phyloP scores from a whole-genome alignment of 805 yeast species.

The Nakazawaea laoshanensis region DNA sequence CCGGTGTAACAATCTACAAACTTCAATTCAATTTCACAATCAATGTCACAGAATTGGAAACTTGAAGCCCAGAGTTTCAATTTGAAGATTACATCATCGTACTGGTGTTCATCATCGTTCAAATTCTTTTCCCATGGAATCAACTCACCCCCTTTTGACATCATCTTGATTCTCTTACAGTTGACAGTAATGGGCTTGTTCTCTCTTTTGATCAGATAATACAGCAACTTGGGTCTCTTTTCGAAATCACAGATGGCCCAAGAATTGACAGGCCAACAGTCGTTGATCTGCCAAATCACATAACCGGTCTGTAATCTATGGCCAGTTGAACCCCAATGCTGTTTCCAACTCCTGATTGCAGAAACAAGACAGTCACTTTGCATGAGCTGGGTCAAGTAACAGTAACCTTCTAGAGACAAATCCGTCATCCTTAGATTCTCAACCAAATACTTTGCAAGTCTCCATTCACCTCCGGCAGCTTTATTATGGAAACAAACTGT shows the following conservation, averaged over 20 bases:
- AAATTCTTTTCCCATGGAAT: constrained; percentile 10
- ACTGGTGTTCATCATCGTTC: constrained; percentile 19
- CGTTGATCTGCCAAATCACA: constrained; percentile 46
- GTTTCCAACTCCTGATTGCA: constrained; percentile 38
- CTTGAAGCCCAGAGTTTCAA: constrained; percentile 36
- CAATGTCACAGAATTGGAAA: no score
- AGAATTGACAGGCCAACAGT: constrained; percentile 45
- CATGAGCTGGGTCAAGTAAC: constrained; percentile 44
- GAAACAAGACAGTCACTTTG: constrained; percentile 40
- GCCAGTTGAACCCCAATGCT: constrained; percentile 30
- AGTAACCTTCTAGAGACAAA: constrained; percentile 28
- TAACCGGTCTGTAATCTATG: constrained; percentile 35
- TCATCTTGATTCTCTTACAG: constrained; percentile 19
- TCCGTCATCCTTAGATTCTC: constrained; percentile 29
- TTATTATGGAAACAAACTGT: constrained; percentile 39
- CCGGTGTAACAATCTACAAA: neutral
- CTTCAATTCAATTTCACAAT: constrained; percentile 6
- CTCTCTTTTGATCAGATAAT: constrained; percentile 38
- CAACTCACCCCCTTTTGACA: constrained; percentile 9
- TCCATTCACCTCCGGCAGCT: constrained; percentile 37
- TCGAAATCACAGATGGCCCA: constrained; percentile 40
- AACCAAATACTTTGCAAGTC: constrained; percentile 35
- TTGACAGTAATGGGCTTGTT: constrained; percentile 25
- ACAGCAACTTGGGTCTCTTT: constrained; percentile 35
- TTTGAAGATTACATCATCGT: constrained; percentile 16